phyloP scores from a whole-genome alignment of 352 stramenopile genomes.

The Phytophthora sojae region DNA sequence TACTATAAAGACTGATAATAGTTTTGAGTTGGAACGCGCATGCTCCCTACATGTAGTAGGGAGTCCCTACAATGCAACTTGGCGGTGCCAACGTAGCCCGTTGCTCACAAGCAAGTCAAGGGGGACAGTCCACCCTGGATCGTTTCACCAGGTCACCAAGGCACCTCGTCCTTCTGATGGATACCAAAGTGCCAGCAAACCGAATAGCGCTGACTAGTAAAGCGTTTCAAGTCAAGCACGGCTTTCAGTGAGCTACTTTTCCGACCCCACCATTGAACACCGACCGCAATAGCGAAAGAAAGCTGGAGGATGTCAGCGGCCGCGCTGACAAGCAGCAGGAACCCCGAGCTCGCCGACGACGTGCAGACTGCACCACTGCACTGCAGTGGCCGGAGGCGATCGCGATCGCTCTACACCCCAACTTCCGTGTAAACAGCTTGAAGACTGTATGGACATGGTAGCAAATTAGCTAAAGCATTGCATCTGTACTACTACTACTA shows the following conservation, averaged over 20 bases:
- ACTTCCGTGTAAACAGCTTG: background rate
- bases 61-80: background rate
- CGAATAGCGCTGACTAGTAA: background rate
- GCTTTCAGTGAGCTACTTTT: background rate
- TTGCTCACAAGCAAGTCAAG: background rate
- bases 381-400: too few species aligned
- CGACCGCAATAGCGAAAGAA: background rate
- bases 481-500: too few species aligned
- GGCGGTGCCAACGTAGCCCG: background rate
- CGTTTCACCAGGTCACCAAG: conserved; percentile 8
- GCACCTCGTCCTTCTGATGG: conserved; percentile 8
- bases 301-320: background rate
- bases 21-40: background rate
- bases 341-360: background rate
- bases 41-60: background rate
- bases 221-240: background rate
- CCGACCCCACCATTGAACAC: too few species aligned
- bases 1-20: conserved; percentile 20
- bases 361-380: background rate
- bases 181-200: conserved; percentile 6
- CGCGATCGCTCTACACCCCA: background rate
- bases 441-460: background rate
- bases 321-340: background rate
- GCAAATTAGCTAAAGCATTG: too few species aligned
- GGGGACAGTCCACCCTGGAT: conserved; percentile 10